A percentile compares a stretch with the other conserved stretches of the same genome.
These are phyloP conservation scores for Pseudonectria foliicola DNA, from an alignment of 2,329 filamentous ascomycete species.

Conservation along the genomic window DNA sequence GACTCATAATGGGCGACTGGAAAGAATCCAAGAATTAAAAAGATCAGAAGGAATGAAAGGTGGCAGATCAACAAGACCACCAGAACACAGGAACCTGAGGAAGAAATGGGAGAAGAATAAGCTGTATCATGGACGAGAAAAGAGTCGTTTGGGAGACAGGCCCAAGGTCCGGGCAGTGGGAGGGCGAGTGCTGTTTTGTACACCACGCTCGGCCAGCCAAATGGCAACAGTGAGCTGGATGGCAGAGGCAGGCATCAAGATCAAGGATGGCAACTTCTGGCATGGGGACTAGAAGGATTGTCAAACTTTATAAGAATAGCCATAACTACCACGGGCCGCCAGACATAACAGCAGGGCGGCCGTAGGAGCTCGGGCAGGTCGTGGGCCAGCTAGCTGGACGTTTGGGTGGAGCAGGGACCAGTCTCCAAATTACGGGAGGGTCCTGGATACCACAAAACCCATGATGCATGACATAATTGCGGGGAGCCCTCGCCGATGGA, in stretches of 20 bases:
- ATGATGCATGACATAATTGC: constrained; percentile 42
- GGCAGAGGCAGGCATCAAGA: constrained; percentile 21
- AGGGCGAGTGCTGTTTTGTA: constrained; percentile 11
- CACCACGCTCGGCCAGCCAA: constrained; percentile 12
- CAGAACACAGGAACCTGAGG: too few species aligned
- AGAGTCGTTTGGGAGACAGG: constrained; percentile 2
- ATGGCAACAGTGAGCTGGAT: constrained; percentile 15
- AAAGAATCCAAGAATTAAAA: constrained; percentile 1
- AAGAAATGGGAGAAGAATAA: not conserved
- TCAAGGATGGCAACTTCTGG: constrained; percentile 17
- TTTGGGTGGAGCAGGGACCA: constrained; percentile 20
- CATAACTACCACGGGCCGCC: constrained; percentile 7
- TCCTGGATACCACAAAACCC: constrained; percentile 28
- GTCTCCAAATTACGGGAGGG: constrained; percentile 28
- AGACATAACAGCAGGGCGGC: constrained; percentile 11
- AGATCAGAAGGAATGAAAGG: not conserved
- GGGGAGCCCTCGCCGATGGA: constrained; percentile 21
- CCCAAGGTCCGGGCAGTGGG: constrained; percentile 7
- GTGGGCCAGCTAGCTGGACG: constrained; percentile 14
- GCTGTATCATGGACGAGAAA: too few species aligned
- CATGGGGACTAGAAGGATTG: constrained; percentile 18
- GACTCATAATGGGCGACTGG: constrained; percentile 30
- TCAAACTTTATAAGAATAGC: constrained; percentile 21
- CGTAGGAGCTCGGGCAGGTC: constrained; percentile 7
- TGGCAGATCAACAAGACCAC: too few species aligned